These are phyloP conservation scores for Wallacemonas sp. DNA, from an alignment of 208 protist species.

Conservation along the genomic window DNA sequence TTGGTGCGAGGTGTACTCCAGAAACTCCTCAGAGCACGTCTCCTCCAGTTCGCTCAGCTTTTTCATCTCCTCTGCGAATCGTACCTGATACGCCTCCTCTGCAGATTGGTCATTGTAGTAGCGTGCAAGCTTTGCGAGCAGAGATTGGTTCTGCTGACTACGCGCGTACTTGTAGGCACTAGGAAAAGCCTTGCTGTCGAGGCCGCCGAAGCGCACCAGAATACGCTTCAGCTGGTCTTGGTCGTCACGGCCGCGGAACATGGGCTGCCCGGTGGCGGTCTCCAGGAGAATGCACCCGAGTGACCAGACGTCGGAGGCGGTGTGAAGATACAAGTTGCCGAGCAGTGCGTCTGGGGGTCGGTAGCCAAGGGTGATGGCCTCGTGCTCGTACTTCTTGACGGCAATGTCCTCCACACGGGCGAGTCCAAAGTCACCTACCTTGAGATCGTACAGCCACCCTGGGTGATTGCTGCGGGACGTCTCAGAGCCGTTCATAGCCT, in stretches of 20 bases:
- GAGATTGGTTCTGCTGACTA: constrained; percentile 20
- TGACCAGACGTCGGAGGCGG: constrained; percentile 90
- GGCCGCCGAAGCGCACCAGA: constrained; percentile 84
- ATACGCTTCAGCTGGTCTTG: constrained; percentile 87
- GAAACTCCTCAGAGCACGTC: background rate
- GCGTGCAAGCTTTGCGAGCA: constrained; percentile 6
- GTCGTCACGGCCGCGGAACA: constrained; percentile 83
- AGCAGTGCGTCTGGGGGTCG: constrained; percentile 92
- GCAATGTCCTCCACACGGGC: constrained; percentile 82
- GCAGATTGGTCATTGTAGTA: background rate
- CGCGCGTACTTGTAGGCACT: constrained; percentile 47
- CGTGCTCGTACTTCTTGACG: constrained; percentile 90
- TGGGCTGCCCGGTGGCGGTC: constrained; percentile 60
- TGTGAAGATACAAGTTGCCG: constrained; percentile 75
- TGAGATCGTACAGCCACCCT: constrained; percentile 41
- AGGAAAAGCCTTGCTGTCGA: constrained; percentile 63
- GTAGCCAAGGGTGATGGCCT: constrained; percentile 95
- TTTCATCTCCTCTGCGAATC: constrained; percentile 5
- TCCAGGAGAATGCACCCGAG: constrained; percentile 93
- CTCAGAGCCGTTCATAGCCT: background rate
- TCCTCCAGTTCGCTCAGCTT: constrained; percentile 7
- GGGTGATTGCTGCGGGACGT: background rate
- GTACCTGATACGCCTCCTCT: constrained; percentile 4
- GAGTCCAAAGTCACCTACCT: constrained; percentile 90
- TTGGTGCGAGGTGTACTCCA: background rate